Evolutionary conservation across 257 asterid genomes (phyloP).

Genomic region (Nicotiana tabacum): DNA sequence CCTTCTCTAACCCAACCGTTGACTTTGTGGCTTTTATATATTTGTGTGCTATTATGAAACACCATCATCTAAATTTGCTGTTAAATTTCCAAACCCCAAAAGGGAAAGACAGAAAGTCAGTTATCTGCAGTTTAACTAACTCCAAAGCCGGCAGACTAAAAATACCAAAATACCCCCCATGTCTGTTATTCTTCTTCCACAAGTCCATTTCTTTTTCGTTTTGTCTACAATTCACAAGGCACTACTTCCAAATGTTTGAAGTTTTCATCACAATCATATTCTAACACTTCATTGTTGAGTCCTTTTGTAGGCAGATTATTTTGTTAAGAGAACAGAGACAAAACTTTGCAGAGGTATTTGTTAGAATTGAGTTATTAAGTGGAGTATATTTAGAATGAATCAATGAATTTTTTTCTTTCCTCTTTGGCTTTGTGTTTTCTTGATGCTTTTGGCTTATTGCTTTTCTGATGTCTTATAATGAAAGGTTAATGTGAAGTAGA

Average conservation of each 20-base stretch:
- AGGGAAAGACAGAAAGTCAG: not conserved
- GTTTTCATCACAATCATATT: not conserved
- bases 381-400: not conserved
- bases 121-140: not conserved
- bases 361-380: not conserved
- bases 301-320: not conserved
- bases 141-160: not conserved
- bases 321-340: not conserved
- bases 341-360: not conserved
- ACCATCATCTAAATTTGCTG: too few species aligned
- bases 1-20: too few species aligned
- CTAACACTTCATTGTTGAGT: too few species aligned
- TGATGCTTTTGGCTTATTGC: not conserved
- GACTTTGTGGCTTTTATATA: too few species aligned
- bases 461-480: not conserved
- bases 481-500: not conserved
- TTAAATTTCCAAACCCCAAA: not conserved
- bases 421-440: not conserved
- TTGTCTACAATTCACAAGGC: not conserved
- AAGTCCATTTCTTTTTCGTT: too few species aligned
- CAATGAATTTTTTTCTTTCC: not conserved
- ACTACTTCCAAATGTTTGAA: not conserved
- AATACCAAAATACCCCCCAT: slow-evolving; percentile 15
- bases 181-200: slow-evolving; percentile 13
- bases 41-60: too few species aligned